Percentiles rank a stretch among this genome's conserved stretches.
These are phyloP conservation scores for Fusarium ramigenum DNA, from an alignment of 2,329 filamentous ascomycete species.

Conservation along the genomic window DNA sequence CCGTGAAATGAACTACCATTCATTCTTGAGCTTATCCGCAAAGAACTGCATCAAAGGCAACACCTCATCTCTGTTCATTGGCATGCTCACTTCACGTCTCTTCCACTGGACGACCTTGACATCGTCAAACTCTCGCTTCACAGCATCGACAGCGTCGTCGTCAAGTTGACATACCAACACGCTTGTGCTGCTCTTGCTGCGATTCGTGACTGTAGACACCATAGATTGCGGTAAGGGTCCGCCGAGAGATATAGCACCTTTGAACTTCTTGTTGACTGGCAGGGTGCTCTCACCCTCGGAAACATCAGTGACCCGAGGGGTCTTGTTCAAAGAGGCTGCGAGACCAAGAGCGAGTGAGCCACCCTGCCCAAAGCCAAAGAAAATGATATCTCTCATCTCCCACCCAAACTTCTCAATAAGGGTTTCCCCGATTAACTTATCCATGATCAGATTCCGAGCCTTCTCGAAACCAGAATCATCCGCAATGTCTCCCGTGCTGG, in stretches of 20 bases:
- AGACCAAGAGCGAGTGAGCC: conserved; percentile 69
- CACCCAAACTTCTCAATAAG: conserved; percentile 68
- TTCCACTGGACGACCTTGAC: conserved; percentile 76
- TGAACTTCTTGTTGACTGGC: conserved; percentile 46
- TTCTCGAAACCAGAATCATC: conserved; percentile 69
- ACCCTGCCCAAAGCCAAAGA: conserved; percentile 75
- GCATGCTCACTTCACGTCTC: conserved; percentile 81
- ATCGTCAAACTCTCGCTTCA: conserved; percentile 73
- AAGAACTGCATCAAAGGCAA: conserved; percentile 89
- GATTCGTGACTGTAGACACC: conserved; percentile 55
- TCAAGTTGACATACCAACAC: conserved; percentile 70
- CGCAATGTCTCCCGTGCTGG: conserved; percentile 62
- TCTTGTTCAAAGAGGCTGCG: conserved; percentile 56
- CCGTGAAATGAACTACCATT: conserved; percentile 4
- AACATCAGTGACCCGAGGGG: conserved; percentile 49
- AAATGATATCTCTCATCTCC: conserved; percentile 65
- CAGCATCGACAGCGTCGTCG: conserved; percentile 67
- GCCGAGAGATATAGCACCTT: conserved; percentile 71
- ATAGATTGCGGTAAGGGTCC: conserved; percentile 65
- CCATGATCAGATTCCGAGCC: conserved; percentile 57
- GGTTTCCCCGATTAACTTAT: conserved; percentile 60
- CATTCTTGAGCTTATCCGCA: conserved; percentile 65
- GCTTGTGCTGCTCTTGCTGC: conserved; percentile 68
- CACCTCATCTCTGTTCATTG: conserved; percentile 84
- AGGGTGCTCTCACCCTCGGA: conserved; percentile 27